Evolutionary conservation across 164 flowering plant genomes (phyloP).

Genomic region (Chloranthus sessilifolius): DNA sequence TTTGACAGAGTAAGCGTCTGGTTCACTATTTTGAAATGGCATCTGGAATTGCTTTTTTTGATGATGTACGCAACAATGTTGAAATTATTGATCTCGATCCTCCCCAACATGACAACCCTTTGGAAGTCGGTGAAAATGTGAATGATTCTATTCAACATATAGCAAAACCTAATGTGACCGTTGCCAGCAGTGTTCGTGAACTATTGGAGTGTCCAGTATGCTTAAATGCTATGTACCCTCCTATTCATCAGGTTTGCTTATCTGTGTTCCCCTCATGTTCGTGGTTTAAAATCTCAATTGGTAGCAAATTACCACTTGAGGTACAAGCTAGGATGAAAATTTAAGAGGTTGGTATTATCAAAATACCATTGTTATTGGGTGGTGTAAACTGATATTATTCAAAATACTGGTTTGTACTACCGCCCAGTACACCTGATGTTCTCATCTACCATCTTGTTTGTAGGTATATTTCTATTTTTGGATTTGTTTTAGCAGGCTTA

Average conservation of each 20-base stretch:
- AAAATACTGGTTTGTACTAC: not conserved
- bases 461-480: not conserved
- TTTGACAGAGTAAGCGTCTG: too few species aligned
- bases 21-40: conserved; percentile 34
- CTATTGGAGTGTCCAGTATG: conserved; percentile 93
- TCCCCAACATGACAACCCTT: conserved; percentile 45
- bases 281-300: not conserved
- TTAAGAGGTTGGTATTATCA: too few species aligned
- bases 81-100: conserved; percentile 57
- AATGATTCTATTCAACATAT: conserved; percentile 43
- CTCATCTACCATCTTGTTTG: not conserved
- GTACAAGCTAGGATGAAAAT: too few species aligned
- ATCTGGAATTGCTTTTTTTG: conserved; percentile 47
- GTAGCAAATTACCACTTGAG: not conserved
- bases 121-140: conserved; percentile 45
- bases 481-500: too few species aligned
- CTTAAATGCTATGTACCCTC: conserved; percentile 96
- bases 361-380: too few species aligned
- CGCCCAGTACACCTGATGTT: not conserved
- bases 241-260: conserved; percentile 81
- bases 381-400: not conserved
- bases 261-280: not conserved
- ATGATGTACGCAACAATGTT: conserved; percentile 50
- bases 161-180: conserved; percentile 52
- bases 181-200: conserved; percentile 75